Percentiles rank a stretch among this genome's conserved stretches.
Conservation (phyloP, 768 basidiomycete species). For the Suillus decipiens region DNA sequence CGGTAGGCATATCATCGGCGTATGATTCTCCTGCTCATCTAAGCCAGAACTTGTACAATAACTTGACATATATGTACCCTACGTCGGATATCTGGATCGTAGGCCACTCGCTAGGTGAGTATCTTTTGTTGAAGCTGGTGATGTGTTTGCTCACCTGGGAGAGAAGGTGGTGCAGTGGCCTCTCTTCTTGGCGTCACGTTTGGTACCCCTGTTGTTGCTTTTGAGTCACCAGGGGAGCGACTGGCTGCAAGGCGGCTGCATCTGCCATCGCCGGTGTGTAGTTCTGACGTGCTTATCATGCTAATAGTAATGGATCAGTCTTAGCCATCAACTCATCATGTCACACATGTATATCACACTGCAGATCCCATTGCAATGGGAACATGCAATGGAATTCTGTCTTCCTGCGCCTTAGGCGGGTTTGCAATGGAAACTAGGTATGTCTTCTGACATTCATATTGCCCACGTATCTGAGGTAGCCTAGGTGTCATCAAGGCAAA, state of each 20-base stretch:
- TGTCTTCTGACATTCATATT: slow-evolving; percentile 20
- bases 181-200: slow-evolving; percentile 87
- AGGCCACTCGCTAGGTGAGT: slow-evolving; percentile 65
- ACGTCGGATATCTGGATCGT: slow-evolving; percentile 86
- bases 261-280: slow-evolving; percentile 76
- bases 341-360: slow-evolving; percentile 92
- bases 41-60: slow-evolving; percentile 82
- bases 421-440: slow-evolving; percentile 84
- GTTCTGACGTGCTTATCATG: slow-evolving; percentile 1
- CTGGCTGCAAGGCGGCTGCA: slow-evolving; percentile 81
- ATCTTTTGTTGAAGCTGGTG: slow-evolving; percentile 33
- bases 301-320: neutral
- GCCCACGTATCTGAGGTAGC: neutral
- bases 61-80: slow-evolving; percentile 91
- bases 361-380: slow-evolving; percentile 96
- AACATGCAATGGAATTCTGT: slow-evolving; percentile 78
- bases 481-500: slow-evolving; percentile 82
- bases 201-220: slow-evolving; percentile 83
- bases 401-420: slow-evolving; percentile 83
- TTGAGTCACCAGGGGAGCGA: slow-evolving; percentile 88
- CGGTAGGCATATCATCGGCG: slow-evolving; percentile 49
- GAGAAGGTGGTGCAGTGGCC: slow-evolving; percentile 62
- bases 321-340: slow-evolving; percentile 72
- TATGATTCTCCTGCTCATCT: neutral
- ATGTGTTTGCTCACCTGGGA: slow-evolving; percentile 29